phyloP scores from a whole-genome alignment of 148 eudicot species.

The Rhododendron ferrugineum region DNA sequence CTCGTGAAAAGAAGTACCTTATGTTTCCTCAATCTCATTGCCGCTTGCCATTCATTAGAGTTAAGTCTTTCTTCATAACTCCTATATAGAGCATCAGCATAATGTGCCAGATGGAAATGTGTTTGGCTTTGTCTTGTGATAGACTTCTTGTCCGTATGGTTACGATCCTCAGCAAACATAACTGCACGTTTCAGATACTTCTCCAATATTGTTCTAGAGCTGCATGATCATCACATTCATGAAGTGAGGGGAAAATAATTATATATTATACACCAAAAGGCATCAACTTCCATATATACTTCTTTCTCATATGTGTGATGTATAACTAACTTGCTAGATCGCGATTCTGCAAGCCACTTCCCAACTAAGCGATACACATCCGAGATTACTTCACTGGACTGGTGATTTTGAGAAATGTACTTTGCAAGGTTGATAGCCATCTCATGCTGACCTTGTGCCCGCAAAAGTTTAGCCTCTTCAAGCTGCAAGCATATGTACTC shows the following conservation, averaged over 20 bases:
- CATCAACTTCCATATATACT: background rate
- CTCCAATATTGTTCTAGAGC: slow-evolving; percentile 91
- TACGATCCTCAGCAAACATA: slow-evolving; percentile 53
- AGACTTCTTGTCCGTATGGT: slow-evolving; percentile 37
- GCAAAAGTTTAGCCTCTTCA: slow-evolving; percentile 95
- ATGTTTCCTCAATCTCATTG: slow-evolving; percentile 84
- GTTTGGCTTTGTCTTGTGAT: slow-evolving; percentile 64
- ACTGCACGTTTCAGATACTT: slow-evolving; percentile 89
- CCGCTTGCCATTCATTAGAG: slow-evolving; percentile 97
- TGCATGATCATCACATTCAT: slow-evolving; percentile 33
- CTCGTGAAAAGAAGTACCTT: slow-evolving; percentile 46
- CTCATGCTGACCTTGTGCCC: slow-evolving; percentile 87
- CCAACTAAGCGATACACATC: slow-evolving; percentile 94
- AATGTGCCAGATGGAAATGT: slow-evolving; percentile 97
- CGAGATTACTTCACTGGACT: slow-evolving; percentile 53
- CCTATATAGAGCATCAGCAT: slow-evolving; percentile 84
- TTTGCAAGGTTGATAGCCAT: slow-evolving; percentile 94
- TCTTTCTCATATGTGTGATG: background rate
- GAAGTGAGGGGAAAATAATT: slow-evolving; percentile 4
- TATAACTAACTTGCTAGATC: slow-evolving; percentile 84
- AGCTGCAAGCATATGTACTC: slow-evolving; percentile 40
- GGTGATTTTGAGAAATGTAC: slow-evolving; percentile 60
- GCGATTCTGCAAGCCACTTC: slow-evolving; percentile 95
- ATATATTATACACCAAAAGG: background rate
- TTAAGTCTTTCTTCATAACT: slow-evolving; percentile 86